Evolutionary conservation across 108 stramenopile genomes (phyloP).

Genomic region (Parietichytrium sp.): DNA sequence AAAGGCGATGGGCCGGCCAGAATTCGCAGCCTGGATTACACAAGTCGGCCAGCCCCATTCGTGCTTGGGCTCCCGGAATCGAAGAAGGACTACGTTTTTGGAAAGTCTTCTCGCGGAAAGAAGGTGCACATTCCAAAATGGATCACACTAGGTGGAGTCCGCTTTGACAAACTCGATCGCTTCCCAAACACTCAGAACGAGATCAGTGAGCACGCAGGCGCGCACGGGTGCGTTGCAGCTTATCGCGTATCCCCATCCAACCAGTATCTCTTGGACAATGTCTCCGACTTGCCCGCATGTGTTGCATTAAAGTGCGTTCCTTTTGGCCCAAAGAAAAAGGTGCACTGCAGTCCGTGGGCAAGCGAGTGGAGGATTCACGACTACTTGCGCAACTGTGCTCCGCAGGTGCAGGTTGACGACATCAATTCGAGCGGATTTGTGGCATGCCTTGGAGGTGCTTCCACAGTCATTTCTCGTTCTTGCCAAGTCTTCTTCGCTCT

Average conservation of each 20-base stretch:
- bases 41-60: no score
- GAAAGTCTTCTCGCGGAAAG: neutral
- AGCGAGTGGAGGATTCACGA: conserved; percentile 37
- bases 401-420: no score
- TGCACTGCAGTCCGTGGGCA: conserved; percentile 20
- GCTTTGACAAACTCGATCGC: neutral
- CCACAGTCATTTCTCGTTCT: neutral
- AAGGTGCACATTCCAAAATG: conserved; percentile 25
- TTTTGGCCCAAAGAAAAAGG: conserved; percentile 3
- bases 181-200: conserved; percentile 32
- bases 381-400: neutral
- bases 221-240: conserved; percentile 29
- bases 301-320: conserved; percentile 13
- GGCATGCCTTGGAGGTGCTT: conserved; percentile 21
- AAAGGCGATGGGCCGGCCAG: no score
- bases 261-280: neutral
- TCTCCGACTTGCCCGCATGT: neutral
- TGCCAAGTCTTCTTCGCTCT: conserved; percentile 30
- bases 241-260: neutral
- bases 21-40: no score
- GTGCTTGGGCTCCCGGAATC: no score
- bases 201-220: conserved; percentile 17
- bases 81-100: conserved; percentile 23
- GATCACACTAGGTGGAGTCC: neutral
- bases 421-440: neutral